Base-by-base conservation (phyloP, 768 basidiomycete species). In the Thelephora aurantiotincta region DNA sequence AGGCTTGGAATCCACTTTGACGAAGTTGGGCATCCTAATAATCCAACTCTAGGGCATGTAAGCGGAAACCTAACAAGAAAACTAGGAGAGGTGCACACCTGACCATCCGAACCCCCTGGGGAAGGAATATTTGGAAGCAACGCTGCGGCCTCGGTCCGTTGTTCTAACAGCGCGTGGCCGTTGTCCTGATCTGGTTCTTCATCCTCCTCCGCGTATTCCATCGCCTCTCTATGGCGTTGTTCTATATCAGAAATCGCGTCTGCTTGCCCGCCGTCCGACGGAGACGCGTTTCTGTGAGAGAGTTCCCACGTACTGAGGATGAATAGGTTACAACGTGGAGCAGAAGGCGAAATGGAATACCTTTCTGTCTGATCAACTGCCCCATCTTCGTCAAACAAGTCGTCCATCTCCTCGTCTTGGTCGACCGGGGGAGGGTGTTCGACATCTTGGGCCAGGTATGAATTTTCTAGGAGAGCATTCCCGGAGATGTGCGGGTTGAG, bases 11-110 rank as follows among this genome's bases (percentile, higher is more conserved):
- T 93, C 88, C 45, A 96, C 73, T 58, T 83, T 81, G 48, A 99
- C 80, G 59, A 88, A 96, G 59, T 87, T 88, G n/a, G 94, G 96
- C 61, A 96, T 78, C 36, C 88, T 80, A 48, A 94, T 77, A 46
- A 91, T 82, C 92, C 92, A 97, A 54, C 82, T 78, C 89, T 90
- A 46, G 6, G 5, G 38, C 43, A 42, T 35, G 26, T 19, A 36
- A 35, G 44, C 42, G 13, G 18, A 50, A 46, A 9, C 23, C 44
- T 19, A 18, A 46, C 41, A 11, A 16, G 23, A 26, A 37, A 23
- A 43, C 20, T 20, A 46, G 48, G 34, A 44, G 33, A 26, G 45
- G 44, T 12, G 58, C 79, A 68, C 61, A 93, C 93, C 58, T 84
- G 75, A 47, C 80, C 82, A 60, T 92, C 83, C 50, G 85, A 82